Base-by-base conservation (phyloP, 2,329 filamentous ascomycete genomes). In the Xylaria sp. region DNA sequence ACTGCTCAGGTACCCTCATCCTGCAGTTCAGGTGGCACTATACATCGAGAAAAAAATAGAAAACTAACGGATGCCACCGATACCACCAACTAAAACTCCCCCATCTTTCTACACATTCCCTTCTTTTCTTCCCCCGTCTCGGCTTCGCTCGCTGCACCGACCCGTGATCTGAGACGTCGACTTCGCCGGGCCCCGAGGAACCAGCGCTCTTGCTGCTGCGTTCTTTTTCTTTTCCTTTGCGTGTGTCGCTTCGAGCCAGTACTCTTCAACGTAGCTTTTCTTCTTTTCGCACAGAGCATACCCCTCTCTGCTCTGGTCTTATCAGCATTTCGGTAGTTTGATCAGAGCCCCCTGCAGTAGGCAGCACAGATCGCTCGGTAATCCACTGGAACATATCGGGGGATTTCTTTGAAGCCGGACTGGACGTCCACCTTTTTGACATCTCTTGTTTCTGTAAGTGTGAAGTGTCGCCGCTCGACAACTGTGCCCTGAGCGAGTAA, bases 81-180 rank as follows among this genome's bases (percentile, higher is more conserved):
- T 54, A n/a, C 48, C 54, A 61, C 57, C 53, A 57, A 36, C 40
- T 58, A 20, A 53, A 62, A 62, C 54, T 65, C 54, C 65, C 58
- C 68, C 53, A 62, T 56, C 31, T 31, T 65, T 63, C 51, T 44
- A 70, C 57, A 44, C 31, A 15, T 63, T 61, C 63, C 51, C 57
- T 71, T 63, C 57, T 65, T 38, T 58, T 59, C 65, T 23, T 54
- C 48, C 44, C 36, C 69, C 63, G 63, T 69, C 60, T 51, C 69
- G 66, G 66, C 56, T 20, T 56, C 59, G 63, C 28, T 56, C 59
- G 63, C 58, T 67, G 62, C 65, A 65, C 64, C 61, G 61, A 63
- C 61, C 67, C 69, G 64, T 71, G 64, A 65, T 51, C 51, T 40
- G 69, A 71, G 60, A 62, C 60, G 20, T 65, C 67, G 48, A 66